Percentiles rank a stretch among this genome's conserved stretches.
These are phyloP conservation scores for Vanderwaltozyma tropicalis DNA, from an alignment of 805 yeast genomes.

Conservation along the genomic window DNA sequence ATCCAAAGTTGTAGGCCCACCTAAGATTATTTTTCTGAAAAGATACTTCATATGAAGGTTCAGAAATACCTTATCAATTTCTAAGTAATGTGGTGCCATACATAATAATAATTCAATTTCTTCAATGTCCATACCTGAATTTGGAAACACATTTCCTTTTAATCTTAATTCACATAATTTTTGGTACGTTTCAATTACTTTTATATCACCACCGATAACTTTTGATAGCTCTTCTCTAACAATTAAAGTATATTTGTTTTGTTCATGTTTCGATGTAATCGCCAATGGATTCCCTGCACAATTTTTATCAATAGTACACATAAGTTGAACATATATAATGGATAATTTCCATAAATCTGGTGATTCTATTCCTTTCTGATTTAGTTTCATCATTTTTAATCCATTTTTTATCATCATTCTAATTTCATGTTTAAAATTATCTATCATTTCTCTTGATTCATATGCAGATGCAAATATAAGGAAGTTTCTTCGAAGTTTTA, in stretches of 20 bases:
- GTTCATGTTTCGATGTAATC: neutral
- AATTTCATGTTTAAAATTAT: too few relatives aligned
- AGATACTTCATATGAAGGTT: neutral
- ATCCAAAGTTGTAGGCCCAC: neutral
- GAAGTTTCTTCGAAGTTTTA: too few relatives aligned
- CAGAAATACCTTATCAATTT: neutral
- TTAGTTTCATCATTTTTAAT: too few relatives aligned
- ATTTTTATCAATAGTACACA: too few relatives aligned
- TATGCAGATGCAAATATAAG: too few relatives aligned
- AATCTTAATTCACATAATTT: slow-evolving; percentile 3
- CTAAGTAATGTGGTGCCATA: neutral
- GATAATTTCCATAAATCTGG: too few relatives aligned
- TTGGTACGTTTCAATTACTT: slow-evolving; percentile 9
- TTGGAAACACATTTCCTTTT: neutral
- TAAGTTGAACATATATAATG: too few relatives aligned
- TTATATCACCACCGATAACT: slow-evolving; percentile 10
- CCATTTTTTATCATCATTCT: too few relatives aligned
- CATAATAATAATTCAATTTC: neutral
- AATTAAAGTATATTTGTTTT: neutral
- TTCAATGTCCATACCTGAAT: neutral
- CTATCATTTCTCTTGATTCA: too few relatives aligned
- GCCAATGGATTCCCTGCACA: neutral
- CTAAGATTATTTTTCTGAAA: neutral
- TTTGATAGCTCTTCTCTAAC: neutral
- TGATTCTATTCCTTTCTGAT: too few relatives aligned